Evolutionary conservation across 176 grass and related monocot genomes (phyloP).

Genomic region (Rhynchospora tenuis): DNA sequence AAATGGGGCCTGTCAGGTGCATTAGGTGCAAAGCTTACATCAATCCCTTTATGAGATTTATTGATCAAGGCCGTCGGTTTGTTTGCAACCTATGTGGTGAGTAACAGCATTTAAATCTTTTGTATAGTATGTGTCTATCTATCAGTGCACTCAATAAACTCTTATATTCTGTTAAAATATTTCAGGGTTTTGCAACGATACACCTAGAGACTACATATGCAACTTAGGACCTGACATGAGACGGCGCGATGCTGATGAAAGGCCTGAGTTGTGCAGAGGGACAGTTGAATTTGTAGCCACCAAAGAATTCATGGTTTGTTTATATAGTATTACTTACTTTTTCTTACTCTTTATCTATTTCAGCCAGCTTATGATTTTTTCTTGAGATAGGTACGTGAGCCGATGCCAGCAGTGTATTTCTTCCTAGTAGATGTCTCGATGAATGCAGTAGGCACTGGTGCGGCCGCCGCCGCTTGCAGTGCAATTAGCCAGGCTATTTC

Average conservation of each 20-base stretch:
- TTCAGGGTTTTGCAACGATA: conserved; percentile 88
- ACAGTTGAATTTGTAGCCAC: conserved; percentile 98
- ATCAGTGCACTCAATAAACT: background rate
- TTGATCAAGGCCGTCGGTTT: conserved; percentile 74
- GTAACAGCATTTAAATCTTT: conserved; percentile 2
- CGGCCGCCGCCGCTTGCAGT: conserved; percentile 90
- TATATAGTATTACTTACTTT: conserved; percentile 12
- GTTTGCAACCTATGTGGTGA: conserved; percentile 85
- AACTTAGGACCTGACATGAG: conserved; percentile 95
- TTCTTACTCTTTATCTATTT: background rate
- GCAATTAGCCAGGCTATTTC: conserved; percentile 78
- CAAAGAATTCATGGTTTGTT: conserved; percentile 93
- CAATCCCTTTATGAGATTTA: conserved; percentile 92
- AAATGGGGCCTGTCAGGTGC: conserved; percentile 79
- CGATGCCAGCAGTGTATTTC: conserved; percentile 96
- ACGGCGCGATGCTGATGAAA: conserved; percentile 93
- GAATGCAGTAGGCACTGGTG: conserved; percentile 88
- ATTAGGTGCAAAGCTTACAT: conserved; percentile 87
- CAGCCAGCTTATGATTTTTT: conserved; percentile 24
- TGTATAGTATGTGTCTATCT: conserved; percentile 13
- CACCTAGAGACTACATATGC: conserved; percentile 89
- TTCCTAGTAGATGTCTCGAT: conserved; percentile 94
- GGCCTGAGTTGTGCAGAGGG: conserved; percentile 93
- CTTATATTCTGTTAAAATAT: background rate
- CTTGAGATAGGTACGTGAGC: conserved; percentile 75